Evolutionary conservation across 257 asterid genomes (phyloP).

Genomic region (Solanum appendiculatum): DNA sequence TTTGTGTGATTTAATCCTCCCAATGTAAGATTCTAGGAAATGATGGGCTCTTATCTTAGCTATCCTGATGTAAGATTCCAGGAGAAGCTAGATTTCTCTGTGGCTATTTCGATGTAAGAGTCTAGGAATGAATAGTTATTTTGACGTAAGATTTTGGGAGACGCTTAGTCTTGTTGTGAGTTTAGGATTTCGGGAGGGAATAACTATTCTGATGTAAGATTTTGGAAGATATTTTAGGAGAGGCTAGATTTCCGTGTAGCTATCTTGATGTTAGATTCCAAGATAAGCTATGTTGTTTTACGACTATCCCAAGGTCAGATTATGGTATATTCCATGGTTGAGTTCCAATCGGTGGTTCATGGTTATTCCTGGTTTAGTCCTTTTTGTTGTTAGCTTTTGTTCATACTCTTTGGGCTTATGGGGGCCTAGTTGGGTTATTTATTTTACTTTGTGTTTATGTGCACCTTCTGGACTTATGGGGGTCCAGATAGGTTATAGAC

Average conservation of each 20-base stretch:
- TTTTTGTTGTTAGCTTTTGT: not conserved
- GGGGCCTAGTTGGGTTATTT: no score
- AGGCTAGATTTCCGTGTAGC: not conserved
- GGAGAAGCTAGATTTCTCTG: not conserved
- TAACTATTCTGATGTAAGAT: no score
- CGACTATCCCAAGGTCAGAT: not conserved
- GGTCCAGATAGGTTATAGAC: not conserved
- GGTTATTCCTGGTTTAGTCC: not conserved
- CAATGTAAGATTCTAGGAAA: not conserved
- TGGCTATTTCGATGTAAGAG: not conserved
- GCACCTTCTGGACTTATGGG: not conserved
- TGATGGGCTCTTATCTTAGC: not conserved
- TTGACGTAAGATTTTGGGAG: not conserved
- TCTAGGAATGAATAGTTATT: not conserved
- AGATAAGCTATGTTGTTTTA: not conserved
- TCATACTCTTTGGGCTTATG: not conserved
- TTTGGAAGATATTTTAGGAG: not conserved
- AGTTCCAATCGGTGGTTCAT: not conserved
- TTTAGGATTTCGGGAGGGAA: not conserved
- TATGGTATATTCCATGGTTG: not conserved
- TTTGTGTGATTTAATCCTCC: not conserved
- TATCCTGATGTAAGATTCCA: not conserved
- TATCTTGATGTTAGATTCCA: not conserved
- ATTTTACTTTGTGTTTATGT: not conserved
- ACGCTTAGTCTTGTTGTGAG: not conserved